A percentile compares a stretch with the other conserved stretches of the same genome.
These are phyloP conservation scores for Dioscorea cayenensis DNA, from an alignment of 116 monocot genomes.

Conservation along the genomic window DNA sequence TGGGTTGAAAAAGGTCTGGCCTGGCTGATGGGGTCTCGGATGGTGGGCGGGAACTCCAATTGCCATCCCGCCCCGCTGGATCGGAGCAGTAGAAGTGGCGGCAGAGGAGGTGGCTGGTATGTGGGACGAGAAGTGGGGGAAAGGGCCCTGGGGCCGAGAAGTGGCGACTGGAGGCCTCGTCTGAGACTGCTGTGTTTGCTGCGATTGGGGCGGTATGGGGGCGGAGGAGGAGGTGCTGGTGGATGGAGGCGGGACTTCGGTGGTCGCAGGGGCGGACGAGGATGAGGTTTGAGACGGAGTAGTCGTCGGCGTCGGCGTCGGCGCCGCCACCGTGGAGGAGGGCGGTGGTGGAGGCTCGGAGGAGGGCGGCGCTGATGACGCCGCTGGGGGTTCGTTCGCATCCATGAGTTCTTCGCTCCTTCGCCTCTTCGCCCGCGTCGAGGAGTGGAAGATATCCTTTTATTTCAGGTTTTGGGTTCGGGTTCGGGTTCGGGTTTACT, in stretches of 20 bases:
- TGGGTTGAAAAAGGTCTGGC: slow-evolving; percentile 32
- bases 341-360: slow-evolving; percentile 6
- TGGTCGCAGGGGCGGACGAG: not conserved
- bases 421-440: not conserved
- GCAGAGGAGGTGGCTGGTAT: not conserved
- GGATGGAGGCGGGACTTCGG: not conserved
- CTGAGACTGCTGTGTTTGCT: not conserved
- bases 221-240: not conserved
- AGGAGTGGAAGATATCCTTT: too few relatives aligned
- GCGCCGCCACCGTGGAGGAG: not conserved
- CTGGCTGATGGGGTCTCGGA: slow-evolving; percentile 18
- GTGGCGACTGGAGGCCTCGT: slow-evolving; percentile 1
- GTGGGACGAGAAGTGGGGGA: slow-evolving; percentile 18
- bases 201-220: not conserved
- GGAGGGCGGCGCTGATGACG: not conserved
- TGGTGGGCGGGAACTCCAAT: slow-evolving; percentile 50
- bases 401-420: not conserved
- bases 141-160: slow-evolving; percentile 3
- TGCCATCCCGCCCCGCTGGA: slow-evolving; percentile 36
- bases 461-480: too few relatives aligned
- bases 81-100: slow-evolving; percentile 5
- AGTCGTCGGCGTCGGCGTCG: not conserved
- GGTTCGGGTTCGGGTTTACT: too few relatives aligned
- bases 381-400: not conserved
- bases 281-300: not conserved